Evolutionary conservation across 78 protist species (phyloP).

Genomic region (Salpingoeca rosetta): DNA sequence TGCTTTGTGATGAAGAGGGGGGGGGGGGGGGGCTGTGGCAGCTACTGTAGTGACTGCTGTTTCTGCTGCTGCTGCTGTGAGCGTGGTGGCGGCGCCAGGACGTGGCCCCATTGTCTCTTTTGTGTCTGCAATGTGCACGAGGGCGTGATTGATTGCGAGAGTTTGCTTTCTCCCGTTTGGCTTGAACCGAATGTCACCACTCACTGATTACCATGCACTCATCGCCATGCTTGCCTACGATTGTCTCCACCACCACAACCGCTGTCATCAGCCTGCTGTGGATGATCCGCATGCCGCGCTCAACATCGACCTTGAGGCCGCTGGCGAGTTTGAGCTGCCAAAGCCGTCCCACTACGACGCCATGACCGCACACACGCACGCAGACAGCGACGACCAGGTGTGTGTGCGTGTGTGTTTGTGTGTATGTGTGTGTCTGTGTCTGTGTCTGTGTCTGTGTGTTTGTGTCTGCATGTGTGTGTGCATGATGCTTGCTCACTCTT

Average conservation of each 20-base stretch:
- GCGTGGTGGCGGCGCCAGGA: neutral
- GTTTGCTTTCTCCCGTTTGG: too few relatives aligned
- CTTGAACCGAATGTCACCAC: too few relatives aligned
- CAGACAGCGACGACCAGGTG: neutral
- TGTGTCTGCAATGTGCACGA: neutral
- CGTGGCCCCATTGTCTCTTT: neutral
- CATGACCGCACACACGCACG: neutral
- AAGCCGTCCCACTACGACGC: neutral
- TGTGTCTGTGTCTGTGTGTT: neutral
- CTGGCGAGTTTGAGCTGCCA: conserved; percentile 5
- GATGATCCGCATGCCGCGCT: conserved; percentile 19
- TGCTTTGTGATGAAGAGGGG: neutral
- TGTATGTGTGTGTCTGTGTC: neutral
- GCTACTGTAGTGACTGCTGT: neutral
- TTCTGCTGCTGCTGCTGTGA: neutral
- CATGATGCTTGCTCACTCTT: neutral
- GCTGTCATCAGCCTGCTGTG: neutral
- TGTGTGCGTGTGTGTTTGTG: neutral
- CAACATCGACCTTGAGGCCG: conserved; percentile 15
- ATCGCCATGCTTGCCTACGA: neutral
- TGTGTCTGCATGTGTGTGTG: neutral
- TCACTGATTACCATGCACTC: too few relatives aligned
- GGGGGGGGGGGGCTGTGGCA: neutral
- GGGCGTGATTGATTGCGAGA: too few relatives aligned
- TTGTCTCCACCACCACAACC: neutral